Percentiles rank a stretch among this genome's conserved stretches.
phyloP scores from a whole-genome alignment of 345 rosid species.

The Rhizophora apiculata region DNA sequence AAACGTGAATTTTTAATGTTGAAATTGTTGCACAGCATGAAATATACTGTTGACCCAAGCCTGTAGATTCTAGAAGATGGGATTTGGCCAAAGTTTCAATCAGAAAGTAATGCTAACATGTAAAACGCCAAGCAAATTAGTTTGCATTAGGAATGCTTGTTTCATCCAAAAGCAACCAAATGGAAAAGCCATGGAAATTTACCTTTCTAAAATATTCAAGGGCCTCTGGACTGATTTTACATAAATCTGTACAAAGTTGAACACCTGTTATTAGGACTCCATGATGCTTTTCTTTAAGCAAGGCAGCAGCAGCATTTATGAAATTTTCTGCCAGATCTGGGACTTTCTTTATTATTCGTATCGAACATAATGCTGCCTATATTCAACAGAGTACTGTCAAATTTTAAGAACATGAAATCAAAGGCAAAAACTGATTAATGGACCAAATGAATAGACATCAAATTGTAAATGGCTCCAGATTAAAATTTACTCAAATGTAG shows the following conservation, averaged over 20 bases:
- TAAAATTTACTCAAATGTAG: neutral
- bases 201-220: conserved; percentile 88
- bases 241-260: conserved; percentile 91
- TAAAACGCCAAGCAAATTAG: too few species aligned
- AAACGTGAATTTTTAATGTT: neutral
- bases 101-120: too few species aligned
- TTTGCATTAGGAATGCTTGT: neutral
- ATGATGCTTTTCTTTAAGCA: conserved; percentile 97
- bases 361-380: conserved; percentile 96
- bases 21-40: neutral
- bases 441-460: conserved; percentile 8
- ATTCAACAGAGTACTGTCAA: conserved; percentile 25
- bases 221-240: conserved; percentile 85
- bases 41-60: conserved; percentile 2
- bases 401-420: conserved; percentile 20
- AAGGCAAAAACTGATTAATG: neutral
- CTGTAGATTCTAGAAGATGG: conserved; percentile 2
- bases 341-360: conserved; percentile 91
- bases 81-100: neutral
- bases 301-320: conserved; percentile 76
- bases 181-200: conserved; percentile 20
- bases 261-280: conserved; percentile 94
- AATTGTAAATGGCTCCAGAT: neutral
- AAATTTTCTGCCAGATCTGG: conserved; percentile 99
- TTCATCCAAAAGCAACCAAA: neutral